phyloP scores from a whole-genome alignment of 2,329 filamentous ascomycete species.

The Alternaria viburni region DNA sequence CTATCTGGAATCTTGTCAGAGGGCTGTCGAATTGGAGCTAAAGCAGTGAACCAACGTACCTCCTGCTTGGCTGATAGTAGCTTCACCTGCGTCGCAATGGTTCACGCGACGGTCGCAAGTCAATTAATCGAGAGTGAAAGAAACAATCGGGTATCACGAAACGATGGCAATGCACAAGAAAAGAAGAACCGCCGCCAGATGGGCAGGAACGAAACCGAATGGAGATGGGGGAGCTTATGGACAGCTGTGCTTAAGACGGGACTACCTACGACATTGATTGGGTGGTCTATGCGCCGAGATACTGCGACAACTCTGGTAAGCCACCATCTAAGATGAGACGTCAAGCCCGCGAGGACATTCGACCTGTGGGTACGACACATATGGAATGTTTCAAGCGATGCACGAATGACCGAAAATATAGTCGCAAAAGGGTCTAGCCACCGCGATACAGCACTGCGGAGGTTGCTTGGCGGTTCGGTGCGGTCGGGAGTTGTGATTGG shows the following conservation, averaged over 20 bases:
- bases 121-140: constrained; percentile 6
- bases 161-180: constrained; percentile 21
- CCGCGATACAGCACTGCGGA: constrained; percentile 15
- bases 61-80: constrained; percentile 17
- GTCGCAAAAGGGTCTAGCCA: background rate
- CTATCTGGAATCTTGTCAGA: background rate
- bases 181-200: constrained; percentile 23
- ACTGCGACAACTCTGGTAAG: constrained; percentile 20
- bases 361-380: background rate
- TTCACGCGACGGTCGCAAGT: constrained; percentile 22
- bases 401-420: background rate
- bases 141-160: constrained; percentile 38
- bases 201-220: constrained; percentile 26
- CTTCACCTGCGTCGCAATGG: constrained; percentile 26
- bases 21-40: background rate
- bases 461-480: constrained; percentile 26
- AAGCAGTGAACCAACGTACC: constrained; percentile 12
- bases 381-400: background rate
- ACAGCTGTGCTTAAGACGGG: constrained; percentile 45
- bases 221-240: constrained; percentile 35
- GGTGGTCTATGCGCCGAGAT: constrained; percentile 38
- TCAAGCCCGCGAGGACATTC: constrained; percentile 3
- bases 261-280: constrained; percentile 34
- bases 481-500: constrained; percentile 32
- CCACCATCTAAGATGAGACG: constrained; percentile 18